Evolutionary conservation across 2,329 filamentous ascomycete species (phyloP).

Genomic region (Aspergillus sp.): DNA sequence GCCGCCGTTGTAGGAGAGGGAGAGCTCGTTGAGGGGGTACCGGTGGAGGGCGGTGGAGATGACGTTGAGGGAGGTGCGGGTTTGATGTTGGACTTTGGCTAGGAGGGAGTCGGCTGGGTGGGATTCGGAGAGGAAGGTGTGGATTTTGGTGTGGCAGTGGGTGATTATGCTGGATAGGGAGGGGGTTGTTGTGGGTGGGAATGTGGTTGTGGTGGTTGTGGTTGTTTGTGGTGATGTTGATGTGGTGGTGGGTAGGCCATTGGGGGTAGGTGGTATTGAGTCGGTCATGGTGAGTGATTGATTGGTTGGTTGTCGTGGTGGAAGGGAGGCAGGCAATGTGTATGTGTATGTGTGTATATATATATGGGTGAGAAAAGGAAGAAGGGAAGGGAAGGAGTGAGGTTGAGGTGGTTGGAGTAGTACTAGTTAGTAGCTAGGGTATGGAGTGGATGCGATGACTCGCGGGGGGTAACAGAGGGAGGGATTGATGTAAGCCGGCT

Average conservation of each 20-base stretch:
- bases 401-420: not conserved
- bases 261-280: not conserved
- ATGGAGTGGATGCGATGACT: not conserved
- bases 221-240: not conserved
- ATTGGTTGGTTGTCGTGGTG: not conserved
- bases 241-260: not conserved
- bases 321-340: rapidly evolving
- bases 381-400: not conserved
- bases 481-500: too few relatives aligned
- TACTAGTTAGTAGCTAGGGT: not conserved
- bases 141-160: constrained; percentile 61
- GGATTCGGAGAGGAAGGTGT: constrained; percentile 65
- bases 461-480: too few relatives aligned
- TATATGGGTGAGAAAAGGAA: not conserved
- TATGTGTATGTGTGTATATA: not conserved
- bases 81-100: constrained; percentile 67
- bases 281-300: not conserved
- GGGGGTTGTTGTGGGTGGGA: not conserved
- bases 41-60: constrained; percentile 72
- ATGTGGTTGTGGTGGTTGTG: not conserved
- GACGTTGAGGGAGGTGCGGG: constrained; percentile 69
- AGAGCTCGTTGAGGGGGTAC: constrained; percentile 78
- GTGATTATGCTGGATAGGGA: constrained; percentile 63
- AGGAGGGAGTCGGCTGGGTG: constrained; percentile 59
- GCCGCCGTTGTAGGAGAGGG: constrained; percentile 94